Evolutionary conservation across 2,329 filamentous ascomycete species (phyloP).

Genomic region (Fusarium lateritium): DNA sequence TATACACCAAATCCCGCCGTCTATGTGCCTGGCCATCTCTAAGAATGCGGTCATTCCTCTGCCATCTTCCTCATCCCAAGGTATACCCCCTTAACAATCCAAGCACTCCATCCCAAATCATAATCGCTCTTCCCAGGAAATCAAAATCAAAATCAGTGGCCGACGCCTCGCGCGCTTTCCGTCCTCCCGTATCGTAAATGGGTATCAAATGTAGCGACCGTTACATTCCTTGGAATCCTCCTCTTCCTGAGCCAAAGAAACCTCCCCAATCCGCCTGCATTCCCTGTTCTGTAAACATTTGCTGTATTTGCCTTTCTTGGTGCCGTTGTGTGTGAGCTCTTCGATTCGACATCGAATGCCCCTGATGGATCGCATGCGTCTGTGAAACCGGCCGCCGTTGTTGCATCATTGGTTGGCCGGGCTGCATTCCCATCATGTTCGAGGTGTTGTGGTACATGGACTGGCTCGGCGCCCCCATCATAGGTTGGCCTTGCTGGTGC

Average conservation of each 20-base stretch:
- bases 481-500: conserved; percentile 58
- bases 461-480: conserved; percentile 59
- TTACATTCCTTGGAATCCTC: conserved; percentile 62
- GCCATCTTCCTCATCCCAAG: conserved; percentile 22
- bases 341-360: conserved; percentile 44
- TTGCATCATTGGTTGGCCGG: conserved; percentile 51
- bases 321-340: conserved; percentile 50
- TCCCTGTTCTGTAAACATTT: conserved; percentile 64
- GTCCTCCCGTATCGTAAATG: conserved; percentile 53
- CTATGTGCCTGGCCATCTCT: conserved; percentile 42
- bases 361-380: conserved; percentile 46
- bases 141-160: conserved; percentile 43
- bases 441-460: conserved; percentile 60
- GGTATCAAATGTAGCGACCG: conserved; percentile 57
- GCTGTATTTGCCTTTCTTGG: conserved; percentile 62
- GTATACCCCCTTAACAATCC: conserved; percentile 29
- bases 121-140: conserved; percentile 42
- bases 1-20: conserved; percentile 35
- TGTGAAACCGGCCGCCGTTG: conserved; percentile 44
- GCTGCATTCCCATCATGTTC: conserved; percentile 60
- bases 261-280: conserved; percentile 64
- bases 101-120: conserved; percentile 41
- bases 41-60: conserved; percentile 32
- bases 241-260: conserved; percentile 62
- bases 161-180: conserved; percentile 48